Conservation (phyloP, 2,329 filamentous ascomycete species). For the Epichloe aotearoae region DNA sequence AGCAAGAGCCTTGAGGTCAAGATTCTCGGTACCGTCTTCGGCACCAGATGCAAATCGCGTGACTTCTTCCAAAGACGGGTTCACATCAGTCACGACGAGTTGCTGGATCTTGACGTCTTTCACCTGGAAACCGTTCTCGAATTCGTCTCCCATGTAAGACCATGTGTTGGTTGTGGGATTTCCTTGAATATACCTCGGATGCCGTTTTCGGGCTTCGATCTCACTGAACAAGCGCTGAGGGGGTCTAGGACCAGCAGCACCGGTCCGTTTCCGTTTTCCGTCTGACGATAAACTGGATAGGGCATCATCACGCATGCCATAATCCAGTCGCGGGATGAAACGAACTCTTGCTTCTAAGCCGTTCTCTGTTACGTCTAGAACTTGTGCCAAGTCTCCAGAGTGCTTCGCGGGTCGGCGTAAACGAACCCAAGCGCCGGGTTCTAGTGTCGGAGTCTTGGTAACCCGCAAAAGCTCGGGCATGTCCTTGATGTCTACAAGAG, state of each 20-base stretch:
- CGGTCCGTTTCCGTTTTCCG: constrained; percentile 67
- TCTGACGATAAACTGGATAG: constrained; percentile 33
- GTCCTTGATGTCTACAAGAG: constrained; percentile 88
- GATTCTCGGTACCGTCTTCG: constrained; percentile 84
- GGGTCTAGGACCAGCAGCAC: constrained; percentile 52
- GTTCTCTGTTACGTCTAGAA: constrained; percentile 85
- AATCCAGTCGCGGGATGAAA: constrained; percentile 83
- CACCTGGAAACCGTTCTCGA: constrained; percentile 83
- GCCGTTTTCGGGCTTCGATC: constrained; percentile 77
- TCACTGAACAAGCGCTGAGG: constrained; percentile 90
- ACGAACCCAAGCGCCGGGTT: constrained; percentile 85
- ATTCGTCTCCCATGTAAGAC: constrained; percentile 78
- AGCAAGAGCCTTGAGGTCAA: constrained; percentile 83
- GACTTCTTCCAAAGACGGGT: constrained; percentile 86
- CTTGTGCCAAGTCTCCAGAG: constrained; percentile 77
- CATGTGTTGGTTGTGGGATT: constrained; percentile 71
- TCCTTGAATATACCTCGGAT: constrained; percentile 47
- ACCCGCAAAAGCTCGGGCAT: constrained; percentile 94
- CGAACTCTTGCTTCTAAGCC: constrained; percentile 78
- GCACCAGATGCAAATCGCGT: constrained; percentile 82
- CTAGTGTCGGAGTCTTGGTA: constrained; percentile 70
- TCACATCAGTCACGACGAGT: constrained; percentile 77
- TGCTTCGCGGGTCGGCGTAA: constrained; percentile 71
- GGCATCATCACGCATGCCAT: constrained; percentile 71
- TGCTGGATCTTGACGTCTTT: constrained; percentile 88